Evolutionary conservation across 2,329 filamentous ascomycete species (phyloP), one percentile per base, ranked within the genome.

Genomic region (Diaporthe caulivora): DNA sequence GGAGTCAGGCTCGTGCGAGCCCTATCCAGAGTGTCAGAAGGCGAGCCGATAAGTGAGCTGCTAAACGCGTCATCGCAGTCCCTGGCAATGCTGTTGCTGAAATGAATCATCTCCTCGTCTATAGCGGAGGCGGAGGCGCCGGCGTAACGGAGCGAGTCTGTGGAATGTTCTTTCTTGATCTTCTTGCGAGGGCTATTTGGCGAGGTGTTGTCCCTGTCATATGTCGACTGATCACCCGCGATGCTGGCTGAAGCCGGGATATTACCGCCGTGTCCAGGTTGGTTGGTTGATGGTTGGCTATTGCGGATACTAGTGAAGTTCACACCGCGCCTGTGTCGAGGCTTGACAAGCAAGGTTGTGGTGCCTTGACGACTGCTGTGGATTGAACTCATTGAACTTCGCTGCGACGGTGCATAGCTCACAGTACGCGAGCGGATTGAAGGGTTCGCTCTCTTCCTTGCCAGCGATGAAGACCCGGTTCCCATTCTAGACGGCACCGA

Each of bases 51-150:
- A 15, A 90, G 77, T 13, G 87, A 88, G 77, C 93, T 91, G 79
- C 94, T 95, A 85, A 98, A 98, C 1, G 95, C 95, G 79, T 97
- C 94, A 79, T 98, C 95, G 79, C 95, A 97, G 73, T 97, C 94
- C 82, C 95, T 94, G 65, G 95, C 94, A 75, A 98, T 92, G 78
- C 95, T 95, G 78, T 90, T 91, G 77, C 95, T 97, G 72, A 97
- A 93, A 78, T 96, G 92, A 9, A 94, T 89, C 70, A 97, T 89
- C 80, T 98, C 95, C 73, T 90, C 92, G 11, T 60, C 69, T 77
- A 88, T 83, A 53, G 84, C 77, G 65, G 81, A 74, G n/a, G 47
- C 29, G 26, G 18, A 34, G 64, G 57, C 24, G 49, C 21, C 71
- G 57, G 26, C 58, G 18, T 71, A 31, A 69, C 75, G 17, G 74